Evolutionary conservation across 2,329 filamentous ascomycete species (phyloP).

Genomic region (Didymosphaeria variabile): DNA sequence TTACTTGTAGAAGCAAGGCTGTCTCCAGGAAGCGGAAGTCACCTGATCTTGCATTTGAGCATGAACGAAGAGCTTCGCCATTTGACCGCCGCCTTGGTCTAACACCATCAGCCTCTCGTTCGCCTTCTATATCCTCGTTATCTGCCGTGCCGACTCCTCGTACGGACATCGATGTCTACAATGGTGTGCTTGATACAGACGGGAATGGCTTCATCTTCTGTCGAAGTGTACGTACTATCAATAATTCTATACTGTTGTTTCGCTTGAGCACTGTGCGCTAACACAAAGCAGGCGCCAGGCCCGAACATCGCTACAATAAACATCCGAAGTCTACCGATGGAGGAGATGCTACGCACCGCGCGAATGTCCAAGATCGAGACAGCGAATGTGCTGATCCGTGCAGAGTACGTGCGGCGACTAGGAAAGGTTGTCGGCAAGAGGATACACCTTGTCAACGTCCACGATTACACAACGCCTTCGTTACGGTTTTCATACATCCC

Average conservation of each 20-base stretch:
- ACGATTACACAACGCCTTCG: conserved; percentile 65
- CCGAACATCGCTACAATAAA: conserved; percentile 38
- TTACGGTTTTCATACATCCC: conserved; percentile 75
- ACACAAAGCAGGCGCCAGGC: conserved; percentile 23
- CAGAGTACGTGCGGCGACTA: conserved; percentile 48
- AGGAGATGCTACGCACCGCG: conserved; percentile 47
- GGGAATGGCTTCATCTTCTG: conserved; percentile 50
- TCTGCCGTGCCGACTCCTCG: conserved; percentile 3
- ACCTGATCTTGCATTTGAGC: conserved; percentile 24
- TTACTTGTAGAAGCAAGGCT: not conserved
- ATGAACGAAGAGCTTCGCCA: conserved; percentile 34
- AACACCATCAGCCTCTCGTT: conserved; percentile 32
- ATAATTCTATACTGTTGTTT: not conserved
- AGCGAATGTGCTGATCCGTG: conserved; percentile 49
- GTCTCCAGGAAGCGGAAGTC: conserved; percentile 38
- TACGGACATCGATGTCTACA: conserved; percentile 46
- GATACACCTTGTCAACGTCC: conserved; percentile 71
- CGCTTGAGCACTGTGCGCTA: not conserved
- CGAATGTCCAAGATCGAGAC: conserved; percentile 33
- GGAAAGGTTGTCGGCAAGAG: conserved; percentile 39
- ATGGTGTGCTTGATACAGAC: conserved; percentile 50
- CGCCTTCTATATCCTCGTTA: conserved; percentile 33
- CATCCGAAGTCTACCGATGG: conserved; percentile 44
- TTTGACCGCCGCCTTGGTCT: conserved; percentile 26
- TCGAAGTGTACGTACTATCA: conserved; percentile 35